These are phyloP conservation scores for Populus deltoides DNA, from an alignment of 345 rosid species.

Conservation along the genomic window DNA sequence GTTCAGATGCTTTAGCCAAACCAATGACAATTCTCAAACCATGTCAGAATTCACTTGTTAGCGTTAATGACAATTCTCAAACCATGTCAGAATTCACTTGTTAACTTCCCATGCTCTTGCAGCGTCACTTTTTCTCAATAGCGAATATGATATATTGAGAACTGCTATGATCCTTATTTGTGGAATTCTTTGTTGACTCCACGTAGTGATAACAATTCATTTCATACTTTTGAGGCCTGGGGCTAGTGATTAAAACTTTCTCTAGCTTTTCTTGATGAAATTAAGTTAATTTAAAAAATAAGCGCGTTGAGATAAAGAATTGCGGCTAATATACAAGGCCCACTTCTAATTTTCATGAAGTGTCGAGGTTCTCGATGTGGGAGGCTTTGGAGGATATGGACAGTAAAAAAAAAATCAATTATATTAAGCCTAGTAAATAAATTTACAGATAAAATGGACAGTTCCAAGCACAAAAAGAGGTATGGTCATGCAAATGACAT, in stretches of 20 bases:
- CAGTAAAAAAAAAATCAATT: too few species aligned
- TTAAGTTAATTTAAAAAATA: too few species aligned
- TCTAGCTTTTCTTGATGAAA: background rate
- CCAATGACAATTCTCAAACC: background rate
- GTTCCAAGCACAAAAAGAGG: too few species aligned
- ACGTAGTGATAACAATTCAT: background rate
- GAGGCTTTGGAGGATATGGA: too few species aligned
- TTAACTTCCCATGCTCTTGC: background rate
- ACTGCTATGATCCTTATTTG: background rate
- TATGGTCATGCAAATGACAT: too few species aligned
- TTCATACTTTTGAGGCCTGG: background rate
- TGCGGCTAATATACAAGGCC: background rate
- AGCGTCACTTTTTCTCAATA: background rate
- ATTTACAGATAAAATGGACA: too few species aligned
- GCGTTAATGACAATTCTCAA: background rate
- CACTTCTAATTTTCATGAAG: background rate
- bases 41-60: background rate
- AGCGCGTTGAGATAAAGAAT: too few species aligned
- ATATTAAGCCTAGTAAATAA: too few species aligned
- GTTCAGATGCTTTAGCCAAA: background rate
- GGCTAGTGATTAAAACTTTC: background rate
- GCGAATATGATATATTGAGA: background rate
- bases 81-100: constrained; percentile 2
- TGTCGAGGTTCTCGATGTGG: too few species aligned
- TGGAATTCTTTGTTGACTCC: background rate